A percentile compares a stretch with the other conserved stretches of the same genome.
Conservation (phyloP, 2,329 filamentous ascomycete genomes). For the Ceratocystis cacaofunesta region DNA sequence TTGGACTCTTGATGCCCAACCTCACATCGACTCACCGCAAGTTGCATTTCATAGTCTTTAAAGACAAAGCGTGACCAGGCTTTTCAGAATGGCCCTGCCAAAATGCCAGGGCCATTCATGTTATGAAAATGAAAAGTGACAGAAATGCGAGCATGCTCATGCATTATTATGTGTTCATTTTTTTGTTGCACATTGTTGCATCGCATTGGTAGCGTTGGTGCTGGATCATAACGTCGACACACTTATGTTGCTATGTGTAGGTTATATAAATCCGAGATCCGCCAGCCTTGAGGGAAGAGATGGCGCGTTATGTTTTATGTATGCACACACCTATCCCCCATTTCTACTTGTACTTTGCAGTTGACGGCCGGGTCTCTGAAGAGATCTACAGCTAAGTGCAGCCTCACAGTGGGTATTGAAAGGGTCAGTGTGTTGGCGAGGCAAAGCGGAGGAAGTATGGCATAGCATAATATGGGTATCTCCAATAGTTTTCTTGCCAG, state of each 20-base stretch:
- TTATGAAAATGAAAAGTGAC: neutral
- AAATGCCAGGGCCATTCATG: neutral
- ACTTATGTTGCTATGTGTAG: no score
- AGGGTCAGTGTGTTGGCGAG: no score
- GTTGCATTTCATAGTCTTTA: neutral
- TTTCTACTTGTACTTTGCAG: no score
- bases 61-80: neutral
- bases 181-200: neutral
- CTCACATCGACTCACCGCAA: constrained; percentile 4
- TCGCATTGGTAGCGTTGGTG: neutral
- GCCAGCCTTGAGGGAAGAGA: no score
- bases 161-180: neutral
- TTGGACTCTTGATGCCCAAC: constrained; percentile 6
- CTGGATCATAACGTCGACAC: neutral
- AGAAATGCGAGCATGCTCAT: neutral
- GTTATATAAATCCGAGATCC: no score
- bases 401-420: no score
- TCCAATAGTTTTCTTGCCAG: neutral
- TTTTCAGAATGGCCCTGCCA: neutral
- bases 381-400: no score
- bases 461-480: no score
- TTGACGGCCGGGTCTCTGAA: no score
- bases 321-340: no score
- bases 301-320: no score
- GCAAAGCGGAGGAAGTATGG: no score